Base-by-base conservation (phyloP, 495 filamentous ascomycete species). In the Annulohypoxylon stygium region DNA sequence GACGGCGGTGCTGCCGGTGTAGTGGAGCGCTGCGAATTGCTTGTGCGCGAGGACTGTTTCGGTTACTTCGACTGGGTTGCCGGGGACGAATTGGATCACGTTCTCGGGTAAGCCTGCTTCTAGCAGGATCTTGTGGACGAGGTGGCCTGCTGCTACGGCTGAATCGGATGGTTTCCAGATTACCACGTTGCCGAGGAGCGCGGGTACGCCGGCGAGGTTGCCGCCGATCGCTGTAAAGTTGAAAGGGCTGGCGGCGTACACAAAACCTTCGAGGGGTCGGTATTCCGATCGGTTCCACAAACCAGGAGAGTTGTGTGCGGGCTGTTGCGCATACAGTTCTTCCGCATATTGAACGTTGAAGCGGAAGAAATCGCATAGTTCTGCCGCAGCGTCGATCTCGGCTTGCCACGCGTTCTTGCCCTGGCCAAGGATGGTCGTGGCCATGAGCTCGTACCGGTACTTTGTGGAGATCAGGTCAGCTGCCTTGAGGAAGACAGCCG, bases 391-490 rank as follows among this genome's bases (percentile, higher is more conserved):
- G 81, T 98, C 94, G 73, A 98, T 97, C 87, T 98, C 94, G 18
- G 94, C 94, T 80, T 98, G 94, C 93, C 93, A 97, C 25, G 92
- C 92, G 80, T 97, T 97, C 87, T 98, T 98, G 70, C 94, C 94
- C 81, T 98, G 94, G 34, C 94, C 94, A 23, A 97, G 86, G 87
- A 98, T 97, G 7, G 94, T 98, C 41, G 93, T 88, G 6, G 95
- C 94, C 91, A 97, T 95, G 64, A 98, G 84, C 67, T 96, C 92
- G 79, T 97, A 97, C 74, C 94, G 88, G 83, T 98, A 97, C 81
- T 97, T 97, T 69, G 88, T 90, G 37, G 92, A 84, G 75, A 98
- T 90, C 64, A 98, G 83, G 77, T 97, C 94, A 10, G 94, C 94
- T 1, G 94, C 94, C 83, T 97, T 97, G 50, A 98, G 87, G 83